A percentile compares a stretch with the other conserved stretches of the same genome.
These are phyloP conservation scores for Discostella stelligeroides DNA, from an alignment of 108 stramenopile species.

Conservation along the genomic window DNA sequence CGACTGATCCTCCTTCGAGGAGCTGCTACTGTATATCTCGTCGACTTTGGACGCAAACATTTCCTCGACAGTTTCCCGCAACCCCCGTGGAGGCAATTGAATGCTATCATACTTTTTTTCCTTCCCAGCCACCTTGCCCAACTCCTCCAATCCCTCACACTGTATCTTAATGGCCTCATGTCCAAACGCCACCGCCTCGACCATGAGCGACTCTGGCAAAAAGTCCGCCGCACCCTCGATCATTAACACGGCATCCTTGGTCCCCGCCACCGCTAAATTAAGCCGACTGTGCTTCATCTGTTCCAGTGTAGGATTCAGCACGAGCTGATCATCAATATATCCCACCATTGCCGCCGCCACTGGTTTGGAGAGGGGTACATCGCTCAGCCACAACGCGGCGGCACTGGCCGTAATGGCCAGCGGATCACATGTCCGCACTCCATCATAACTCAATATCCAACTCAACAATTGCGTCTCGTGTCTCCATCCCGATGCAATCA, in stretches of 20 bases:
- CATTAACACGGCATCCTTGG: constrained; percentile 91
- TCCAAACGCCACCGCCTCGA: constrained; percentile 82
- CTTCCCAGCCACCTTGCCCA: constrained; percentile 62
- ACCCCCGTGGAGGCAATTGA: constrained; percentile 42
- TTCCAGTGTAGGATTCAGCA: constrained; percentile 75
- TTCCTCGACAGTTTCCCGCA: constrained; percentile 69
- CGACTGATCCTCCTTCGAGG: constrained; percentile 61
- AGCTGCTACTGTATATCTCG: constrained; percentile 41
- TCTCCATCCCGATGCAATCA: constrained; percentile 89
- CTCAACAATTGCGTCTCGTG: constrained; percentile 94
- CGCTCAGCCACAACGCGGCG: constrained; percentile 72
- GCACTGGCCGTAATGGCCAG: constrained; percentile 77
- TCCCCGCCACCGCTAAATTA: constrained; percentile 84
- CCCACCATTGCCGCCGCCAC: constrained; percentile 88
- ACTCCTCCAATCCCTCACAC: constrained; percentile 74
- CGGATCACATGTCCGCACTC: constrained; percentile 65
- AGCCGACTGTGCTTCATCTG: constrained; percentile 70
- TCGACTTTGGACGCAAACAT: constrained; percentile 42
- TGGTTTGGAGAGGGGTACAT: constrained; percentile 72
- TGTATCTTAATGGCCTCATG: constrained; percentile 82
- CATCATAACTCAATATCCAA: constrained; percentile 92
- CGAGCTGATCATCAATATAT: constrained; percentile 56
- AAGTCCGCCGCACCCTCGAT: constrained; percentile 95
- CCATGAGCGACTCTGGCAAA: constrained; percentile 84
- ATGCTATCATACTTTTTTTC: constrained; percentile 71